phyloP scores from a whole-genome alignment of 805 yeast species.

The Nakazawaea anatomiae region DNA sequence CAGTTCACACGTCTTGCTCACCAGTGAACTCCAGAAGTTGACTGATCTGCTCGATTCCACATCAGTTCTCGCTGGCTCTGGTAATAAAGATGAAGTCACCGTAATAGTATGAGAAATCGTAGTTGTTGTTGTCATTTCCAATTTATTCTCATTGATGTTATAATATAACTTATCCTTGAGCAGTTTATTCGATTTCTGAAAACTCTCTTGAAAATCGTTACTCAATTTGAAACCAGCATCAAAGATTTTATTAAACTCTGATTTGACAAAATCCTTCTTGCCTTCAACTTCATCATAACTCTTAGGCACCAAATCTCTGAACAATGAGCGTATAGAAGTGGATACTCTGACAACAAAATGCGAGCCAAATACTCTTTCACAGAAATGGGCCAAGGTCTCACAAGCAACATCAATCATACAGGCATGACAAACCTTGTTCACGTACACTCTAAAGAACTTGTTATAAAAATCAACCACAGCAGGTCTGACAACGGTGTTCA shows the following conservation, averaged over 20 bases:
- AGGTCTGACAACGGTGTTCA: neutral
- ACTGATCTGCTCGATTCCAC: conserved; percentile 9
- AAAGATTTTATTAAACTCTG: conserved; percentile 23
- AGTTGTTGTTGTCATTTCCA: neutral
- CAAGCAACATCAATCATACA: conserved; percentile 1
- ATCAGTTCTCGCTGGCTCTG: conserved; percentile 3
- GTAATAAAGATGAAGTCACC: neutral
- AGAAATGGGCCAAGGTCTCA: neutral
- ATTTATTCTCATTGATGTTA: neutral
- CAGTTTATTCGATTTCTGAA: conserved; percentile 8
- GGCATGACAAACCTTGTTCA: conserved; percentile 1
- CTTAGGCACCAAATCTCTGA: neutral
- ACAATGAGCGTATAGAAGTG: neutral
- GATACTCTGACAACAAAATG: too few species aligned
- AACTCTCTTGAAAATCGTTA: conserved; percentile 11
- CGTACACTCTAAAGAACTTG: neutral
- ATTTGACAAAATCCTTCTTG: conserved; percentile 24
- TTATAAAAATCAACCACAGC: neutral
- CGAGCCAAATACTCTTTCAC: too few species aligned
- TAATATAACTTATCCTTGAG: conserved; percentile 7
- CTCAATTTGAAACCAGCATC: conserved; percentile 23
- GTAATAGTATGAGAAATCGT: neutral
- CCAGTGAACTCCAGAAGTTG: conserved; percentile 3
- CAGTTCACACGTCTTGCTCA: conserved; percentile 10
- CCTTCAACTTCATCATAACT: conserved; percentile 18